A percentile compares a stretch with the other conserved stretches of the same genome.
phyloP scores from a whole-genome alignment of 129 eudicot species.

The Calendula officinalis region DNA sequence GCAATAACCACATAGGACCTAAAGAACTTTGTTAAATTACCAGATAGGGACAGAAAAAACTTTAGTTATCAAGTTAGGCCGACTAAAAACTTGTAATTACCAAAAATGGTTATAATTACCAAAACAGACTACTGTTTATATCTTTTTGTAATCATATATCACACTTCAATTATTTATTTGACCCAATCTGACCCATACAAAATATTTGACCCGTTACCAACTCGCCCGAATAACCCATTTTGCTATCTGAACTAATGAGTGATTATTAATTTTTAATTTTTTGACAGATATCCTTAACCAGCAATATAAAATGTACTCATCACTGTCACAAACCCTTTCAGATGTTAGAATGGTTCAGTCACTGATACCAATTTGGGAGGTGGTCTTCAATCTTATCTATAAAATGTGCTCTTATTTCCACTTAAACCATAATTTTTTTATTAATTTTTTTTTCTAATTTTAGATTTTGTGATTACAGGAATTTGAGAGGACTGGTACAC shows the following conservation, averaged over 20 bases:
- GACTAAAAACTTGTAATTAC: no score
- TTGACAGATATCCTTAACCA: conserved; percentile 82
- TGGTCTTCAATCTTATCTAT: conserved; percentile 33
- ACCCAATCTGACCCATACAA: background rate
- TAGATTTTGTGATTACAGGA: conserved; percentile 41
- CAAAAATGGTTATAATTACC: no score
- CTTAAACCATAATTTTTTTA: conserved; percentile 12
- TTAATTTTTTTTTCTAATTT: background rate
- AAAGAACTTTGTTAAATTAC: no score
- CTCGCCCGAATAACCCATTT: no score
- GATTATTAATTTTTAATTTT: background rate
- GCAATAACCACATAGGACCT: no score
- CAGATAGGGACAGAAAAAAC: no score
- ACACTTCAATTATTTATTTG: background rate
- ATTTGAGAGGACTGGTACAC: conserved; percentile 70
- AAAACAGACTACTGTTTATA: no score
- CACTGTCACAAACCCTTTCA: conserved; percentile 74
- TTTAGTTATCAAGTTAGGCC: no score
- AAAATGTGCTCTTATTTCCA: conserved; percentile 11
- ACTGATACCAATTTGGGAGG: conserved; percentile 98
- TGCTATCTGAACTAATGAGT: background rate
- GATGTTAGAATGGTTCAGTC: conserved; percentile 96
- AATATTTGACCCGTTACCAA: no score
- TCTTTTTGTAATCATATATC: no score
- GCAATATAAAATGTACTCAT: conserved; percentile 49